A percentile compares a stretch with the other conserved stretches of the same genome.
Evolutionary conservation across 768 basidiomycete genomes (phyloP).

Genomic region (Rhodotorula diobovata): DNA sequence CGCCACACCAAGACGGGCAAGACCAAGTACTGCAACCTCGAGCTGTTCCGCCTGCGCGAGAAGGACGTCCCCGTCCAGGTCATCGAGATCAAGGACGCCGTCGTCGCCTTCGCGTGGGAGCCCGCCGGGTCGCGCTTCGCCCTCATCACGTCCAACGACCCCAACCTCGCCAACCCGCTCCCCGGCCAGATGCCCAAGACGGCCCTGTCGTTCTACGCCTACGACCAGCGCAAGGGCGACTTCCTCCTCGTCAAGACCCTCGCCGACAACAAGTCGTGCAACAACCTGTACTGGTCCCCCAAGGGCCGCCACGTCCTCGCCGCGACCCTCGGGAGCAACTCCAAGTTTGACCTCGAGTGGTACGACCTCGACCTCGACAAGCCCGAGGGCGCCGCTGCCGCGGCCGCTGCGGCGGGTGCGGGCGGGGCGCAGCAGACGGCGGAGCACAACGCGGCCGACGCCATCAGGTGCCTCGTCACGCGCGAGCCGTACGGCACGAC

Average conservation of each 20-base stretch:
- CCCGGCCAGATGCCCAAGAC: conserved; percentile 94
- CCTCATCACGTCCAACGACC: conserved; percentile 88
- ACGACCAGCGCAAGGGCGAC: conserved; percentile 85
- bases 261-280: conserved; percentile 68
- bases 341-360: conserved; percentile 95
- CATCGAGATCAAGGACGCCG: conserved; percentile 93
- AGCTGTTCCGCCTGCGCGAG: conserved; percentile 94
- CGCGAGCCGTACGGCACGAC: conserved; percentile 96
- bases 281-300: conserved; percentile 94
- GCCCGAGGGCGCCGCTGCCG: neutral
- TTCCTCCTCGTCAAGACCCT: conserved; percentile 76
- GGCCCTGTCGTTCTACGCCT: conserved; percentile 90
- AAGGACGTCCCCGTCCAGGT: conserved; percentile 98
- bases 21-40: conserved; percentile 94
- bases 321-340: conserved; percentile 89
- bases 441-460: conserved; percentile 60
- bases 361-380: conserved; percentile 93
- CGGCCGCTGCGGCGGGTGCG: too few relatives aligned
- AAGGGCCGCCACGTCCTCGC: conserved; percentile 91
- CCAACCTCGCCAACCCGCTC: conserved; percentile 79
- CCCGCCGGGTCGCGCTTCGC: conserved; percentile 96
- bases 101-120: conserved; percentile 97
- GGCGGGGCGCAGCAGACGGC: too few relatives aligned
- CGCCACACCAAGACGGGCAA: conserved; percentile 98
- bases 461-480: conserved; percentile 76